A percentile compares a stretch with the other conserved stretches of the same genome.
Conservation (phyloP, 2,329 filamentous ascomycete genomes). For the Cercospora sp. region DNA sequence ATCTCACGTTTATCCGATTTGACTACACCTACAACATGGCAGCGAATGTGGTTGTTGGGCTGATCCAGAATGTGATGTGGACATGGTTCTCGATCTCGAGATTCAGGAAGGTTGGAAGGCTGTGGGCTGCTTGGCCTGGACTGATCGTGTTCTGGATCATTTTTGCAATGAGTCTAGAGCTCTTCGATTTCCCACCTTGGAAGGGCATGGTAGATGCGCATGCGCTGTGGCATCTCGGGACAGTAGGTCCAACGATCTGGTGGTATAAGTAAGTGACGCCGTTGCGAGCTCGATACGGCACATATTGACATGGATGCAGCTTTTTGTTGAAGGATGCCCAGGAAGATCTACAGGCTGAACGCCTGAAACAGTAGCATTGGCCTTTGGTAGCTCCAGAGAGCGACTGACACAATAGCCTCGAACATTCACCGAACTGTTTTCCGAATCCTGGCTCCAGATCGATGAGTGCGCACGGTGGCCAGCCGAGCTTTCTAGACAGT, state of each 20-base stretch:
- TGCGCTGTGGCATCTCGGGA: conserved; percentile 92
- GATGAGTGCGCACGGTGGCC: no score
- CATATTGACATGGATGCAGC: conserved; percentile 49
- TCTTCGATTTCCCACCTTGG: conserved; percentile 89
- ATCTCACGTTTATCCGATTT: conserved; percentile 83
- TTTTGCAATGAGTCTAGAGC: conserved; percentile 89
- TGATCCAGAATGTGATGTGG: conserved; percentile 82
- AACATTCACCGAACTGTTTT: no score
- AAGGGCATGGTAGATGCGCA: conserved; percentile 86
- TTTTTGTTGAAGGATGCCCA: conserved; percentile 84
- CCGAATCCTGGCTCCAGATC: no score
- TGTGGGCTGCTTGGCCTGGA: conserved; percentile 87
- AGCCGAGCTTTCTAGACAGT: no score
- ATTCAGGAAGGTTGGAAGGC: conserved; percentile 68
- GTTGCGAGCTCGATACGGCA: conserved; percentile 1
- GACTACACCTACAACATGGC: conserved; percentile 99
- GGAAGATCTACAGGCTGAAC: conserved; percentile 72
- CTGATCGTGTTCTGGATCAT: conserved; percentile 90
- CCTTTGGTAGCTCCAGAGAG: no score
- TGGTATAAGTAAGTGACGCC: conserved; percentile 82
- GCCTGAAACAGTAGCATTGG: conserved; percentile 64
- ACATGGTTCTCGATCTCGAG: conserved; percentile 74
- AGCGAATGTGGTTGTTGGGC: conserved; percentile 81
- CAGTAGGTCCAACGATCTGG: conserved; percentile 80
- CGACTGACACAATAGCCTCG: no score